phyloP scores from a whole-genome alignment of 495 filamentous ascomycete species.

The Penicillium flavigenum region DNA sequence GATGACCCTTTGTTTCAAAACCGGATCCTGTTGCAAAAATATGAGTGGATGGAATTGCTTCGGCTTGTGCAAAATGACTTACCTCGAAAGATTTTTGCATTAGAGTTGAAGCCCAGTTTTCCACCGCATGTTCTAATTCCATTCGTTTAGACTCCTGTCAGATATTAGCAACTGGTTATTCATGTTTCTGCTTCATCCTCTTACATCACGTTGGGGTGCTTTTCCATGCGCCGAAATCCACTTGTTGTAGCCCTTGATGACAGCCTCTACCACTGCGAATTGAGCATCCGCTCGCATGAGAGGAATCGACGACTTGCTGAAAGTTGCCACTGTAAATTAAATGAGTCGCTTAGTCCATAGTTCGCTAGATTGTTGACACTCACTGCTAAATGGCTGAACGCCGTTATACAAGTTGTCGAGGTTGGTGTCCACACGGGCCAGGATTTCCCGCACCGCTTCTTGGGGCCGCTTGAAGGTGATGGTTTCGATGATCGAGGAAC shows the following conservation, averaged over 20 bases:
- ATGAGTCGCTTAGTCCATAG: slow-evolving; percentile 28
- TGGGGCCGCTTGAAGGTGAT: slow-evolving; percentile 76
- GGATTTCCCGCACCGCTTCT: slow-evolving; percentile 84
- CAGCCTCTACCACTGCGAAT: slow-evolving; percentile 86
- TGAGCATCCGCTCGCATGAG: slow-evolving; percentile 83
- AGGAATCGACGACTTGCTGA: slow-evolving; percentile 75
- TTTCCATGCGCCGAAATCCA: slow-evolving; percentile 62
- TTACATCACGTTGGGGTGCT: slow-evolving; percentile 56
- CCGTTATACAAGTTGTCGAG: slow-evolving; percentile 73
- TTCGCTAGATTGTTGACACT: slow-evolving; percentile 22
- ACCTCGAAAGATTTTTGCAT: slow-evolving; percentile 75
- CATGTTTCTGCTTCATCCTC: slow-evolving; percentile 7
- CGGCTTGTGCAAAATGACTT: slow-evolving; percentile 13
- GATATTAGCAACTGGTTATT: slow-evolving; percentile 15
- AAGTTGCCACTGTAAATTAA: slow-evolving; percentile 56
- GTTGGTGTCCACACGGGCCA: slow-evolving; percentile 69
- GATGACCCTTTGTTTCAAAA: slow-evolving; percentile 78
- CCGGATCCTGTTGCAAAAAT: slow-evolving; percentile 61
- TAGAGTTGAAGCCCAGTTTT: slow-evolving; percentile 76
- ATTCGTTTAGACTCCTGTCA: slow-evolving; percentile 55
- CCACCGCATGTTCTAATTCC: slow-evolving; percentile 64
- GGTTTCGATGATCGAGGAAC: slow-evolving; percentile 76
- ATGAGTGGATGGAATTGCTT: slow-evolving; percentile 1
- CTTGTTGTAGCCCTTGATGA: slow-evolving; percentile 82
- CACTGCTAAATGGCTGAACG: slow-evolving; percentile 66